These are phyloP conservation scores for Croton laevigatus DNA, from an alignment of 441 rosid species.

Conservation along the genomic window DNA sequence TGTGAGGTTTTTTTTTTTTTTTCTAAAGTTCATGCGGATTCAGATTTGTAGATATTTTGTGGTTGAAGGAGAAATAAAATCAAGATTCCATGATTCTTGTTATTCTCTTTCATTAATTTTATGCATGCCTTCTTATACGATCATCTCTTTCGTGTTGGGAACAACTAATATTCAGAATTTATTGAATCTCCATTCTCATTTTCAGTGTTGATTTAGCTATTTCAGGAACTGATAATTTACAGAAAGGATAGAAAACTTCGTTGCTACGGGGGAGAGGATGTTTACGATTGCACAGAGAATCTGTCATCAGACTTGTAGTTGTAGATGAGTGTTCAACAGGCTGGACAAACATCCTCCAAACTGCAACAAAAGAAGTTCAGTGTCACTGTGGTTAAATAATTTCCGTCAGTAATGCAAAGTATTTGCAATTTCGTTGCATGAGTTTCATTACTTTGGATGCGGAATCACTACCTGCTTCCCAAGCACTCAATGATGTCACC, in stretches of 20 bases:
- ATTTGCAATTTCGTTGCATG: too few species aligned
- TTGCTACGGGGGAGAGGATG: not conserved
- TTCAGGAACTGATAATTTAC: not conserved
- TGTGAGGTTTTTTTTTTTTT: not conserved
- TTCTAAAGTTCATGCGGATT: not conserved
- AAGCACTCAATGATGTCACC: constrained; percentile 70
- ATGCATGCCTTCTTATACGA: not conserved
- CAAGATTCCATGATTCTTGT: not conserved
- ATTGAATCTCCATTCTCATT: not conserved
- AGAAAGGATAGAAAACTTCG: not conserved
- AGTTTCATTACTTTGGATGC: too few species aligned
- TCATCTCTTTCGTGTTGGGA: not conserved
- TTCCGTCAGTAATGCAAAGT: too few species aligned
- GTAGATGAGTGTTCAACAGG: constrained; percentile 24
- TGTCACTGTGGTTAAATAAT: not conserved
- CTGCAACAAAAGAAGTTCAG: constrained; percentile 34
- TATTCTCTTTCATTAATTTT: not conserved
- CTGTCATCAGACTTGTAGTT: too few species aligned
- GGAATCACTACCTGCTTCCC: constrained; percentile 57
- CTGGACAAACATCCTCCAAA: constrained; percentile 77
- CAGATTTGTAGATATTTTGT: constrained; percentile 8
- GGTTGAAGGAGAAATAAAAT: not conserved
- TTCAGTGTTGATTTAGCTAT: not conserved
- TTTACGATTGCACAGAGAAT: too few species aligned
- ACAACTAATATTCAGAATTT: too few species aligned